A percentile compares a stretch with the other conserved stretches of the same genome.
Conservation (phyloP, 331 rosid species). For the Erythrophleum ivorense region DNA sequence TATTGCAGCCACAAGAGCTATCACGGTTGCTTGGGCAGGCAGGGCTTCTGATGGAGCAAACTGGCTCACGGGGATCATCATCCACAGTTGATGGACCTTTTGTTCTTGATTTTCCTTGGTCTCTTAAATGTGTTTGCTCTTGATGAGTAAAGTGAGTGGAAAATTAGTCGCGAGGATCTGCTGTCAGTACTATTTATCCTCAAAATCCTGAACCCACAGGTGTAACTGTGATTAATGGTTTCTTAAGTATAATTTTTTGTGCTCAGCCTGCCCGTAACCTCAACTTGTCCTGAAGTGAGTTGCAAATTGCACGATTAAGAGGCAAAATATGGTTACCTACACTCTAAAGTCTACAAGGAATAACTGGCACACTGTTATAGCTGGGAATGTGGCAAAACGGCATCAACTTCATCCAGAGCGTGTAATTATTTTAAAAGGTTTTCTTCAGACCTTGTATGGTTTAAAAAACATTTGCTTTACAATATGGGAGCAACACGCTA, state of each 20-base stretch:
- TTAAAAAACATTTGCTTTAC: conserved; percentile 39
- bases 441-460: conserved; percentile 2
- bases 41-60: neutral
- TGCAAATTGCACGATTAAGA: neutral
- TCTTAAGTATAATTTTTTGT: neutral
- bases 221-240: neutral
- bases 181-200: neutral
- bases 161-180: neutral
- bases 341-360: neutral
- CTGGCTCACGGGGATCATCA: neutral
- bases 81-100: neutral
- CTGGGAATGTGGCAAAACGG: conserved; percentile 15
- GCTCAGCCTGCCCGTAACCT: neutral
- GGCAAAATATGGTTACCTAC: neutral
- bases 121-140: neutral
- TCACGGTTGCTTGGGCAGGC: neutral
- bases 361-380: neutral
- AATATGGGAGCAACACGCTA: conserved; percentile 32
- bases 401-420: neutral
- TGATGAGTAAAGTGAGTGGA: neutral
- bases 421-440: neutral
- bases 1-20: neutral
- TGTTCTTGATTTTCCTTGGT: neutral
- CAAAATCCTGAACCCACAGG: neutral
- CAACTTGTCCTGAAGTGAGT: neutral